Evolutionary conservation across 306 rosid genomes (phyloP), one percentile per base, ranked within the genome.

Genomic region (Dalbergia cultrata): DNA sequence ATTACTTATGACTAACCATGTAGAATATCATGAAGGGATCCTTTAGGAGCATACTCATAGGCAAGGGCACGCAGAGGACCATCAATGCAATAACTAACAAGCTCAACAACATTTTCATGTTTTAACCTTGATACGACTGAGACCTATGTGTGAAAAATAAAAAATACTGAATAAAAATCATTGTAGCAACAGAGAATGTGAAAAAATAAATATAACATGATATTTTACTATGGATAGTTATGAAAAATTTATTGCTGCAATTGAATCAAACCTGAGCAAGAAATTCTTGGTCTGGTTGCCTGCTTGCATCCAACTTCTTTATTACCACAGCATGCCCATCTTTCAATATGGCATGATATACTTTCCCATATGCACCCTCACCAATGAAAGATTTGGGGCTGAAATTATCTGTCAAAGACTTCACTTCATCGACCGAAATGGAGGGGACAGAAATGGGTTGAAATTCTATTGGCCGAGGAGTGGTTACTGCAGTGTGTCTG

Each of bases 351-450:
- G 87, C 94, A n/a, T 61, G 72, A 74, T 90, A 93, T 43, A 91
- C 97, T 86, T 84, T 90, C 63, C 98, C 97, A 67, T 90, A 93
- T 5, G 98, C 89, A 66, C 98, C 98, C 87, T 93, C 98, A 3
- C 97, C 94, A 39, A 93, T 82, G 81, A 90, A 87, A 69, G 81
- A 75, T 64, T 88, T 90, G n/a, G 86, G 22, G 39, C 92, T 90
- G 85, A 91, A 93, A 83, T 84, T 90, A 83, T 88, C 94, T 3
- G 98, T 91, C 66, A 90, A 57, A 49, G 87, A 85, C 82, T 77
- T 93, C 80, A 93, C 59, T 73, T 91, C 98, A 39, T 93, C 94
- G 16, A 87, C 81, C 59, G 97, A 73, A 74, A 93, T 80, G 62
- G 90, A 76, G 71, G 94, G 91, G 33, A 91, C 93, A 41, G 90